Base-by-base conservation (phyloP, 1,139 yeast genomes). In the Arxiozyma telluris region DNA sequence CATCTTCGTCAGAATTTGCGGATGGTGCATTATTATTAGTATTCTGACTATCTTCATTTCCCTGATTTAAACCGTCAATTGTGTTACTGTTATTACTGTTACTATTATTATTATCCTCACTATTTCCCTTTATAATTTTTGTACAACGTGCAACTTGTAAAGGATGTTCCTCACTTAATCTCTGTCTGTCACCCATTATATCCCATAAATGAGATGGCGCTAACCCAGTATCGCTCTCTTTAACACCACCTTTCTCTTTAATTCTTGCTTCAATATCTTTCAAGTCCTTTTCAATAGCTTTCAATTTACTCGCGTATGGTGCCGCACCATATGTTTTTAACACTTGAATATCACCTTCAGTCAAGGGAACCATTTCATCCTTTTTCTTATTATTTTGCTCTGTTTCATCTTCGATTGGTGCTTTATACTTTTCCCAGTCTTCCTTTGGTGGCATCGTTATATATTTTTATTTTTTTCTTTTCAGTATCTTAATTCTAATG, bases 101-200 rank as follows among this genome's bases (percentile, higher is more conserved):
- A 18, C 50, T 57, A 6, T 59, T 64, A 21, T 58, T 59, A 38
- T 56, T 65, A 34, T 59, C 62, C 27, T 53, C 50, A 27, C 58
- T 66, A 45, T 61, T 68, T 41, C 76, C 73, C 68, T 88, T 93
- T 63, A 93, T 93, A 70, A 94, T 93, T 75, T 94, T 93, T 44
- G 98, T 94, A 74, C 99, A 93, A 70, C 99, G 80, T 21, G 99
- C 98, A 53, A 94, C 99, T 71, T 93, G 99, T 60, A 93, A 76
- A 44, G 98, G 96, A 67, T 89, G 97, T 69, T 93, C 98, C 70
- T 87, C 93, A 57, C 84, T 79, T 84, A 91, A 83, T 66, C 96
- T 78, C 71, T 89, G 96, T 70, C 88, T 87, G 72, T 93, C 99
- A 23, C 98, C 98, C 78, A 84, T 83, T 50, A 93, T 88, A 74